phyloP scores from a whole-genome alignment of 2,329 filamentous ascomycete species.

The Lecanicillium sp. region DNA sequence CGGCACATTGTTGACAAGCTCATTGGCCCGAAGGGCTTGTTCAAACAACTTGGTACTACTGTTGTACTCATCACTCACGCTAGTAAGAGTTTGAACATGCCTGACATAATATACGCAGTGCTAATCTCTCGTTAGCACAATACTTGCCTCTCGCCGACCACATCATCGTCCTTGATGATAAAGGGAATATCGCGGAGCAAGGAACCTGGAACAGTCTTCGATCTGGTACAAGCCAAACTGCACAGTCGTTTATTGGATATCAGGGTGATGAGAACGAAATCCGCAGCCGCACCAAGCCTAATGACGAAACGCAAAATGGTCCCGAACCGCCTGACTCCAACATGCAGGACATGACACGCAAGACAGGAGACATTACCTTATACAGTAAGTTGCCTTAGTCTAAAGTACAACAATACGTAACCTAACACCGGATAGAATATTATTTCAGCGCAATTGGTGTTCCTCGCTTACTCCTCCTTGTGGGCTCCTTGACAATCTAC shows the following conservation, averaged over 20 bases:
- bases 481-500: background rate
- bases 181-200: conserved; percentile 8
- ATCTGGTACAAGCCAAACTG: conserved; percentile 4
- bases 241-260: background rate
- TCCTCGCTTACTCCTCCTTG: background rate
- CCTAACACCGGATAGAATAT: background rate
- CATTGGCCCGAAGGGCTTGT: conserved; percentile 8
- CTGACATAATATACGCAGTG: too few relatives aligned
- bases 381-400: background rate
- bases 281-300: background rate
- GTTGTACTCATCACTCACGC: conserved; percentile 12
- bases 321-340: background rate
- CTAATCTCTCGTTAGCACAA: conserved; percentile 7
- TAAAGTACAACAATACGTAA: too few relatives aligned
- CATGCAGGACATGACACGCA: background rate
- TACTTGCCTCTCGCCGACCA: conserved; percentile 8
- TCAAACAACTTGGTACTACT: conserved; percentile 7
- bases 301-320: background rate
- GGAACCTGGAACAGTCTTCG: conserved; percentile 11
- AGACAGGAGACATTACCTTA: background rate
- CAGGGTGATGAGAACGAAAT: background rate
- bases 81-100: conserved; percentile 3
- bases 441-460: conserved; percentile 3
- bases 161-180: conserved; percentile 8
- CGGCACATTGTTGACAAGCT: conserved; percentile 7